Base-by-base conservation (phyloP, 805 yeast genomes). In the Monosporozyma siamensis region DNA sequence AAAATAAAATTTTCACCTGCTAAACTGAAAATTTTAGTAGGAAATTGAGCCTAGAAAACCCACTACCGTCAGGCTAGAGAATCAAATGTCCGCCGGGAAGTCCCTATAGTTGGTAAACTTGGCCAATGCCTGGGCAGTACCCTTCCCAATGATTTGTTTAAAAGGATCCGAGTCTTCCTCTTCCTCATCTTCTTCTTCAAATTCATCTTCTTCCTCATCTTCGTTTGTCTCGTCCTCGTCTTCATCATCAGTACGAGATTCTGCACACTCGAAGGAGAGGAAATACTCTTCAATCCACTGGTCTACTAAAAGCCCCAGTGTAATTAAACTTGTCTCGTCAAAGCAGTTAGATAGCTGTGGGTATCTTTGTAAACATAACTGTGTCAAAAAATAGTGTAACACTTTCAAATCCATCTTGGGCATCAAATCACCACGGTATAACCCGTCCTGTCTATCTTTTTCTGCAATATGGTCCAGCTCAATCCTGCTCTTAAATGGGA, bases 321-420 rank as follows among this genome's bases (percentile, higher is more conserved):
- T 53, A 15, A 68, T 45, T 44, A 68, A 43, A 14, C 67, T 59
- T 6, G 66, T 55, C 35, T 66, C 71, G 42, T 68, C 71, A 40
- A 67, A 58, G 11, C 50, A 30, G 7, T 52, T 44, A 2, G 44
- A 35, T 30, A 56, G 45, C 15, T 55, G 56, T 1, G 66, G 65
- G 34, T 59, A 61, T 39, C 50, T 50, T 36, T 48, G 54, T 8
- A 60, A 41, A 36, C 58, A 51, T 32, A 58, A 38, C 42, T 61
- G 64, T 0, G 64, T 55, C 0, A 59, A 53, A 44, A 61, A 67
- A 48, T 67, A 67, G 43, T 66, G 69, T 20, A 67, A 32, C 3
- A 61, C 64, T 12, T 56, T 52, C 24, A 67, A 56, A 50, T 61
- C 66, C 2, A 61, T 49, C 2, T 48, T 26, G 3, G 64, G 64